phyloP scores from a whole-genome alignment of 2,329 filamentous ascomycete species.

The Pyricularia grisea region DNA sequence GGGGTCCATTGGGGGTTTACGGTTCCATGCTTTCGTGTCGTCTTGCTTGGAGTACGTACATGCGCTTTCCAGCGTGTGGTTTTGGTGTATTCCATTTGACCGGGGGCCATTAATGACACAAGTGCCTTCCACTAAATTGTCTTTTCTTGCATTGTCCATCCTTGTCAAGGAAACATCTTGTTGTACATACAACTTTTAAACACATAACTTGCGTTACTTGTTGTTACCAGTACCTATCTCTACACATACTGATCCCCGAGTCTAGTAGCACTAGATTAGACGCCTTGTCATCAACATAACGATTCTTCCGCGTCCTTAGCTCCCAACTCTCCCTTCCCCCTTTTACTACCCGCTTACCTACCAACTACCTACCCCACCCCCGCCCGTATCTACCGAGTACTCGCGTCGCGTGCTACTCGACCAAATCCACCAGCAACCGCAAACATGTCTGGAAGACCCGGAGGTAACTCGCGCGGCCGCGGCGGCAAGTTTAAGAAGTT shows the following conservation, averaged over 20 bases:
- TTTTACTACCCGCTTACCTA: neutral
- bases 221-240: neutral
- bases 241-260: neutral
- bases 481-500: slow-evolving; percentile 94
- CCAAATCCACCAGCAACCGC: neutral
- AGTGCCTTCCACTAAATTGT: neutral
- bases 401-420: neutral
- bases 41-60: neutral
- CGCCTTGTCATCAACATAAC: neutral
- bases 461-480: slow-evolving; percentile 58
- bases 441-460: slow-evolving; percentile 35
- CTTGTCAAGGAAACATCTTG: neutral
- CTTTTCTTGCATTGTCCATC: neutral
- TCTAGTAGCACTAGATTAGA: neutral
- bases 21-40: neutral
- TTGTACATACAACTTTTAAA: neutral
- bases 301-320: neutral
- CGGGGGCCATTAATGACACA: no score
- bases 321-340: neutral
- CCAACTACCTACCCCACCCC: slow-evolving; percentile 2
- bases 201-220: neutral
- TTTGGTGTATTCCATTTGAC: neutral
- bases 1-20: neutral
- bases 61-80: neutral
- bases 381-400: neutral